Evolutionary conservation across 2,329 filamentous ascomycete species (phyloP), one percentile per base, ranked within the genome.

Genomic region (Penicillium expansum): DNA sequence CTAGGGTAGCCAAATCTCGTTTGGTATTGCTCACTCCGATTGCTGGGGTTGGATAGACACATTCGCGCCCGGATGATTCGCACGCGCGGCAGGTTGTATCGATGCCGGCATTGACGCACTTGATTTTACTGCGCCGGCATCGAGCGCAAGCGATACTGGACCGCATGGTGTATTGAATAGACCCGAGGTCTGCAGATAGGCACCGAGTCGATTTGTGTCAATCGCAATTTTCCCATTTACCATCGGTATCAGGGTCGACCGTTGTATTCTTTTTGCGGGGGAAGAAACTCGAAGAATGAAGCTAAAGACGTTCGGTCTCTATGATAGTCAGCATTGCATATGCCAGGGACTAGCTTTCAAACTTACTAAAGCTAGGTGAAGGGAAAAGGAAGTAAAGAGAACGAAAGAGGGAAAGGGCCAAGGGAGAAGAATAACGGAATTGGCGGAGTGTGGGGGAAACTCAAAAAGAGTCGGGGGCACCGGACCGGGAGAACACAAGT

Each of bases 101-200:
- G 56, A 87, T 83, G 58, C 89, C 89, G 64, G 84, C 83, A 75
- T 94, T 94, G 73, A 91, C 86, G 77, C 91, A 95, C 75, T 93
- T 93, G 71, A 93, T 90, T 76, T 94, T 95, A 71, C 89, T 91
- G 67, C 85, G 85, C 56, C 90, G 83, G 71, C 90, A 93, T 61
- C 85, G 82, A 59, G 84, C 80, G 74, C 90, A 94, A 47, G 90
- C 90, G 69, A 93, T 91, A 68, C 87, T 90, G 45, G 89, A 91
- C 64, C 90, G 83, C 83, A 91, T 88, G 33, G 32, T 71, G 49
- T 49, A 49, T 42, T 32, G 47, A 39, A 48, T 47, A 61, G 57
- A 62, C 56, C 52, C 56, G 51, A 57, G 43, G 56, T 57, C 52
- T 61, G 58, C 44, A 44, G 29, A 18, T 37, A 44, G 39, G 52